Base-by-base conservation (phyloP, 2,329 filamentous ascomycete genomes). In the Colletotrichum cordylinicola region DNA sequence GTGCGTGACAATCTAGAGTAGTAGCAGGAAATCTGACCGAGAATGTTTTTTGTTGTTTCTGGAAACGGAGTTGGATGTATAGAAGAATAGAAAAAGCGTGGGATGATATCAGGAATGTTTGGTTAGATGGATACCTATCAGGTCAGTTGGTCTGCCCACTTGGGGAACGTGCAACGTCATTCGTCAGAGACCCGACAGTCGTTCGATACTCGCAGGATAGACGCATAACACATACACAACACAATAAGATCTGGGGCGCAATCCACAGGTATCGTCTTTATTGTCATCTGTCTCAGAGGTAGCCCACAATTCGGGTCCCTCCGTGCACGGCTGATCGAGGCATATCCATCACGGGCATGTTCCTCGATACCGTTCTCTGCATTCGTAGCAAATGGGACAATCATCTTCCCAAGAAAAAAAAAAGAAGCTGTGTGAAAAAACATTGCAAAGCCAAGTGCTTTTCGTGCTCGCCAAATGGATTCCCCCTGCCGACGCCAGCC, bases 1-100 rank as follows among this genome's bases (percentile, higher is more conserved):
- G 84, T 90, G 66, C 60, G 67, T 10, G 66, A 71, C 18, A 61
- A 61, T 33, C 33, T 58, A 31, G 71, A 75, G 12, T 72, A 72
- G 15, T 21, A 27, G 33, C 58, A 29, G 27, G 31, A 1, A 29
- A 21, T 62, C n/a, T 62, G n/a, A 9, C n/a, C 24, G 24, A 24
- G 24, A 24, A 24, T 8, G 8, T 10, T 24, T 64, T 8, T 12
- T 15, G 10, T 58, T 21, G 5, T 43, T 35, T 60, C 39, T 24
- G 39, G n/a, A 13, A 48, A 64, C 27, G 67, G 62, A 62, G 37
- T 29, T 72, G 52, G 16, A 27, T 60, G 33, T 55, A 56, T 13
- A 67, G 29, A 68, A 73, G 56, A 33, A 43, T 8, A 43, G 27
- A 67, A 60, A 35, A 56, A n/a, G 31, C 39, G 27, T 52, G 48